Evolutionary conservation across 2,329 filamentous ascomycete genomes (phyloP).

Genomic region (Penicillium sp.): DNA sequence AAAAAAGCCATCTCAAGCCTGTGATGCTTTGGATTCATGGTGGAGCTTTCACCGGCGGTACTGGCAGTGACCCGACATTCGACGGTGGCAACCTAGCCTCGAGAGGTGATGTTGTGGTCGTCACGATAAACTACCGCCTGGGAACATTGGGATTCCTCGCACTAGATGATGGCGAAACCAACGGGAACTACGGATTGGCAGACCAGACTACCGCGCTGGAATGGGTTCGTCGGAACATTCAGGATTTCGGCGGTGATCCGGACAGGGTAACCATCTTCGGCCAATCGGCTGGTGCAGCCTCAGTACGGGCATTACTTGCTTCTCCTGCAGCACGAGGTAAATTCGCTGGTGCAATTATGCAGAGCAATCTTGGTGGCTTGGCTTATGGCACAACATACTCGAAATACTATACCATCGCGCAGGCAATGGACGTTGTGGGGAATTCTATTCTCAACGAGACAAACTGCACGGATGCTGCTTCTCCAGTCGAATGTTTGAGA

Average conservation of each 20-base stretch:
- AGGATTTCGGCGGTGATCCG: constrained; percentile 50
- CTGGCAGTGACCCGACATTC: constrained; percentile 34
- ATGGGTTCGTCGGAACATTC: constrained; percentile 51
- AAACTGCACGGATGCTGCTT: constrained; percentile 51
- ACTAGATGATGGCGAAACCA: constrained; percentile 55
- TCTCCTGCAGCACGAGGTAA: constrained; percentile 21
- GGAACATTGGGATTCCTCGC: constrained; percentile 60
- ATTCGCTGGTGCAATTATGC: constrained; percentile 25
- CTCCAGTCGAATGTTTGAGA: constrained; percentile 52
- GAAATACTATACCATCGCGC: constrained; percentile 57
- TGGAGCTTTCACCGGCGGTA: constrained; percentile 57
- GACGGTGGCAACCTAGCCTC: constrained; percentile 60
- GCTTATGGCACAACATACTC: constrained; percentile 61
- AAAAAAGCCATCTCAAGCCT: constrained; percentile 44
- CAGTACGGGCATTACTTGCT: constrained; percentile 52
- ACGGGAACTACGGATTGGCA: constrained; percentile 55
- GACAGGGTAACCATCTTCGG: constrained; percentile 49
- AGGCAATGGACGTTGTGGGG: constrained; percentile 52
- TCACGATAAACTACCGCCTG: constrained; percentile 61
- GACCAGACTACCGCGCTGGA: constrained; percentile 54
- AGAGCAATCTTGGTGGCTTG: constrained; percentile 55
- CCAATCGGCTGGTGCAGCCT: constrained; percentile 56
- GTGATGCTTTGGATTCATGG: constrained; percentile 57
- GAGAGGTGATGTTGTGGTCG: constrained; percentile 60
- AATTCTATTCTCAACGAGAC: constrained; percentile 53